Evolutionary conservation across 441 rosid genomes (phyloP), one percentile per base, ranked within the genome.

Genomic region (Heliophila coronopifolia): DNA sequence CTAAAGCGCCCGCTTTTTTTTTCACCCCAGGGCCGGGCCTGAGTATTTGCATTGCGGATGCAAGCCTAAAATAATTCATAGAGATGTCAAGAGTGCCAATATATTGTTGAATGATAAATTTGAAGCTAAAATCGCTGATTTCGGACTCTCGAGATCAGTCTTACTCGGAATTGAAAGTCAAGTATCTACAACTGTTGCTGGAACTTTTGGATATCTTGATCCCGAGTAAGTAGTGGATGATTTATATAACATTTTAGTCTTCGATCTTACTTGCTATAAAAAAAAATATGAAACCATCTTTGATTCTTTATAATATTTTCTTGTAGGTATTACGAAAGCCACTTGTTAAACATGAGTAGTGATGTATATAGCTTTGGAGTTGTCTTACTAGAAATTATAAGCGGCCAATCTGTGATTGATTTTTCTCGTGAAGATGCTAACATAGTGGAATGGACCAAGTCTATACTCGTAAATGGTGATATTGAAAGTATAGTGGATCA

Each of bases 401-500:
- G 75, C 12, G 41, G 69, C 39, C 45, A 8, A 9, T 59, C 27
- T 0, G 68, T 56, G 41, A 53, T 74, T 0, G 27, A 51, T 4
- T 55, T 56, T 17, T 48, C 26, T 6, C 54, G 67, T 37, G 66
- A 55, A 17, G 54, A 57, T 30, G 22, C 50, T 10, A 47, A 71
- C 27, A 37, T 66, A 49, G 52, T 50, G 22, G 63, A 63, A 3
- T 77, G 86, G 84, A 77, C 73, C 0, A 60, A 70, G 11, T 46
- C 44, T 23, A 54, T 73, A 51, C 52, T 76, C 6, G 48, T 50
- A 10, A 71, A 59, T 13, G 87, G 81, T 1, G 81, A 81, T 42
- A 57, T 79, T 0, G 24, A 30, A 25, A 66, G 39, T 51, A 60
- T 68, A 7, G 67, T 74, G 26, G 94, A 81, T 69, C 75, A 80